Evolutionary conservation across 2,329 filamentous ascomycete genomes (phyloP), one percentile per base, ranked within the genome.

Genomic region (Sporothrix luriei): DNA sequence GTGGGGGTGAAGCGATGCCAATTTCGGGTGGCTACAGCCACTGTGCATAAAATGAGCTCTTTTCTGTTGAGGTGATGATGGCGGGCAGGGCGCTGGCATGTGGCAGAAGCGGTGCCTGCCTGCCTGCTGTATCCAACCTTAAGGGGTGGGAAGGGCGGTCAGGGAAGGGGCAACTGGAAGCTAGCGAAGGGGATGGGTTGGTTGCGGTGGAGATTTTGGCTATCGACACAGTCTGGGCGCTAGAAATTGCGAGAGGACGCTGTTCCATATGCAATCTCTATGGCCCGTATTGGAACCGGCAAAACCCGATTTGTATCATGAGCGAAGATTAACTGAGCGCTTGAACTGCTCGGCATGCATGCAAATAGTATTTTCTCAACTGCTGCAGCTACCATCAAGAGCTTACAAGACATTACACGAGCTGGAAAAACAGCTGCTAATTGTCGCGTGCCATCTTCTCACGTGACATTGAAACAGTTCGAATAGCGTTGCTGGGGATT

Each of bases 51-150:
- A 71, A 67, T 68, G 66, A 68, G 69, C 59, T 68, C 43, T 61
- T 33, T 61, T 61, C 66, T 70, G 66, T 71, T 68, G 69, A 68
- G 66, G 43, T 68, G 66, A 66, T 62, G 69, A 70, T 70, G 48
- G 46, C 55, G 43, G 57, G 64, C 38, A 33, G 19, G 54, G 59
- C 62, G 54, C 59, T 70, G 66, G 48, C 69, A 68, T 64, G 68
- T 71, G 66, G 62, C 40, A 69, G 54, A 69, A 54, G 61, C 57
- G 54, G 69, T 49, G 68, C 62, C 62, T 69, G 62, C 61, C 49
- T 57, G 29, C 10, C n/a, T 26, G n/a, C 51, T n/a, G 38, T 69
- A 49, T 43, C 40, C 11, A 14, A 13, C 40, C 40, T 43, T 11
- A 43, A 48, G 24, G 40, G 40, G 38, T 29, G 62, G 46, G 62